Base-by-base conservation (phyloP, 148 eudicot species). In the Rhododendron mucronatum region DNA sequence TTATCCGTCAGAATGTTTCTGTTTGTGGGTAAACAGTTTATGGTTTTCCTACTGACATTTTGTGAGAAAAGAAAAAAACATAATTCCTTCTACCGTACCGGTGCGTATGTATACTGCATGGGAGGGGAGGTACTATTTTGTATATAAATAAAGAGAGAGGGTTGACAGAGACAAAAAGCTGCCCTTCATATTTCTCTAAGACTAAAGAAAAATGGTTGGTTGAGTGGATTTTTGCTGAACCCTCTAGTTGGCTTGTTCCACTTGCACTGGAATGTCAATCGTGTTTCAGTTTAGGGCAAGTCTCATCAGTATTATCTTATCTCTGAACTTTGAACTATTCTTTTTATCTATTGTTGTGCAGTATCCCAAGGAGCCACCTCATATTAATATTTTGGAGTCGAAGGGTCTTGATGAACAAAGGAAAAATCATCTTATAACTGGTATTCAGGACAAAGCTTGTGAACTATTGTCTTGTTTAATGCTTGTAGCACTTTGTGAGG, bases 401-500 rank as follows among this genome's bases (percentile, higher is more conserved):
- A 95, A 96, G 89, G 99, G 98, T 87, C 97, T 96, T 86, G 98
- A 96, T 90, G 97, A 92, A 83, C 89, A 88, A 84, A 91, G 97
- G 88, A 93, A 89, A 91, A 89, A 90, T 78, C 88, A 89, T 89
- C 89, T 96, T 86, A 75, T 87, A 77, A 47, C 86, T 89, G 44
- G 89, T 83, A 92, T 96, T 83, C 87, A 86, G 84, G 90, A 91
- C 59, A 93, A 87, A 90, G 97, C 95, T 82, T 41, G 39, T 88
- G 99, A 96, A 88, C 93, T 96, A 67, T 87, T 94, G 77, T 95
- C 99, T 15, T 94, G 90, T 86, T 91, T 86, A 83, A 96, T 96
- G 99, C 95, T 96, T 83, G 94, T 96, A 81, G 91, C 99, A 55
- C 94, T 96, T 86, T 96, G 97, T 86, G 99, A 96, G 99, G 99